A percentile compares a stretch with the other conserved stretches of the same genome.
These are phyloP conservation scores for Sporothrix schenckii DNA, from an alignment of 2,329 filamentous ascomycete genomes.

Conservation along the genomic window DNA sequence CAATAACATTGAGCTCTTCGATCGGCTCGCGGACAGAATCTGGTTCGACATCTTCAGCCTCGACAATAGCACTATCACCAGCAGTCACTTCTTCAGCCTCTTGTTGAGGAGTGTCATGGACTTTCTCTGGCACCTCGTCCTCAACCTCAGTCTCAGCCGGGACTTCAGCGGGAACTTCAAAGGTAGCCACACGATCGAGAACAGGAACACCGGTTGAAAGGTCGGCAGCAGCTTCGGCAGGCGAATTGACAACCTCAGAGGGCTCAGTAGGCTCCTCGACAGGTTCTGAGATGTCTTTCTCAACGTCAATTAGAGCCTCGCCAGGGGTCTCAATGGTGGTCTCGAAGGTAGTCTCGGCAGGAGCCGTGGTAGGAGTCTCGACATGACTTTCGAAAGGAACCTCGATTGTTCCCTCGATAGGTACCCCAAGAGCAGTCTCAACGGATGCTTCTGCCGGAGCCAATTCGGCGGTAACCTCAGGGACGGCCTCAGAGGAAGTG, in stretches of 20 bases:
- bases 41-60: background rate
- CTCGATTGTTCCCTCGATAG: background rate
- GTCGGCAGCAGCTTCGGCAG: conserved; percentile 14
- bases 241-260: conserved; percentile 15
- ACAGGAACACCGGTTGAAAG: background rate
- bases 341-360: background rate
- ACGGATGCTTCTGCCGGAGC: conserved; percentile 17
- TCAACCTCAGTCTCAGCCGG: background rate
- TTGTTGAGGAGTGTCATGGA: background rate
- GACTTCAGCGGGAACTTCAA: background rate
- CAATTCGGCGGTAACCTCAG: background rate
- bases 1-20: background rate
- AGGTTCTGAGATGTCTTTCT: background rate
- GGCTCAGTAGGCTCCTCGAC: background rate
- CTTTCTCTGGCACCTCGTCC: too few species aligned
- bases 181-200: background rate
- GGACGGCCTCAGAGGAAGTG: background rate
- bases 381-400: background rate
- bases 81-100: background rate
- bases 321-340: background rate
- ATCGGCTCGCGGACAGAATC: background rate
- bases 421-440: conserved; percentile 22
- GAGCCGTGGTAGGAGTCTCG: background rate
- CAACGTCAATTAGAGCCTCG: background rate
- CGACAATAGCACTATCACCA: background rate